Evolutionary conservation across 495 filamentous ascomycete genomes (phyloP), one percentile per base, ranked within the genome.

Genomic region (Pseudomonodictys pantanalensis): DNA sequence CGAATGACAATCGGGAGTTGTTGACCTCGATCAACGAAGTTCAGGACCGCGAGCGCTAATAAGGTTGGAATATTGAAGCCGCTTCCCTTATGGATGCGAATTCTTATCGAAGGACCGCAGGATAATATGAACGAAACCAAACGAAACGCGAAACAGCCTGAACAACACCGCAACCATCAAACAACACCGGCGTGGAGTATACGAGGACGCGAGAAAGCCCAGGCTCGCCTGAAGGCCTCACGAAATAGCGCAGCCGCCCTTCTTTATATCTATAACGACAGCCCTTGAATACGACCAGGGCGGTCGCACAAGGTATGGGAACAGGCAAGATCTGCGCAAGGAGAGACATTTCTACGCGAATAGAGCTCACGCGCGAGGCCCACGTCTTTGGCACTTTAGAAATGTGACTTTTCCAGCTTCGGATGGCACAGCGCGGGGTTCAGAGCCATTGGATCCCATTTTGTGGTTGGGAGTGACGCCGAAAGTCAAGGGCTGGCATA

Each of bases 271-370:
- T 12, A 17, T 18, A 32, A 12, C 26, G 23, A 43, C 10, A 15
- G 28, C 35, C 33, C 29, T 54, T 2, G 20, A 52, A 30, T 20
- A 17, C 33, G 25, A n/a, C 29, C 11, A 52, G 20, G 23, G 29
- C 17, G 12, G 48, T 18, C 15, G 12, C 15, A 41, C 12, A 41
- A 41, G 38, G 20, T 41, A 41, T 41, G 38, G 20, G 38, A 41
- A 41, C 15, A 18, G 38, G 38, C 38, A 41, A 15, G 29, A 52
- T 52, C 29, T 5, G 48, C 48, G 48, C 38, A 52, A 52, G 48
- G 48, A 52, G 23, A 52, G 48, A 35, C 22, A 49, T 26, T 12
- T 24, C n/a, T n/a, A n/a, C n/a, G n/a, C 15, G 38, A 5, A 18
- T 18, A 15, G 38, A 7, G 38, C 38, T 41, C 38, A 41, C 38